Base-by-base conservation (phyloP, 1,284 basidiomycete genomes). In the Pascua sp. region DNA sequence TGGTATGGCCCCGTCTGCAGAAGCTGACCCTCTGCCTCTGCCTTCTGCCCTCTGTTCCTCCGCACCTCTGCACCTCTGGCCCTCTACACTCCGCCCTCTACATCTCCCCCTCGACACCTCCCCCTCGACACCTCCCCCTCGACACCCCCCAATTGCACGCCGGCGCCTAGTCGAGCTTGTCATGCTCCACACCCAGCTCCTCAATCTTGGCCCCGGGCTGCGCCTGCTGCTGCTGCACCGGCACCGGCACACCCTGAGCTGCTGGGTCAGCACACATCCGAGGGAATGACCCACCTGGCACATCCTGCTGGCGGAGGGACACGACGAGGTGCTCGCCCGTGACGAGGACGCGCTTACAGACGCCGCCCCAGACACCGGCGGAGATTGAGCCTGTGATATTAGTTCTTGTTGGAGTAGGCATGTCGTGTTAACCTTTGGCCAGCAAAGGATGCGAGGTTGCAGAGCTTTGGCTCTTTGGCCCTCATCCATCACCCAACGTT, bases 321-420 rank as follows among this genome's bases (percentile, higher is more conserved):
- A 83, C 86, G 59, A 86, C 84, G 10, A 87, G 80, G 40, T 84
- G 81, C 72, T 89, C 88, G 42, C 83, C 81, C 9, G 86, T 81
- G 60, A 83, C 81, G 60, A 94, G 81, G 16, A 90, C 87, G 52
- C 89, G 81, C 66, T 84, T 85, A 77, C 90, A 92, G 8, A 90
- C 87, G 83, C 93, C 89, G 66, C 90, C 88, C 91, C 92, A 96
- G 40, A 90, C 84, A 1, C 87, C 89, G 45, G 91, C 89, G 64
- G 89, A 90, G 60, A 96, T 86, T 13, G 90, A 88, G 16, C 91
- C 91, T 88, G 68, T 16, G 1, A 40, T 32, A 7, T 32, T 32
- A 32, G 24, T 32, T 3, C 4, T 3, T 32, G 24, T 7, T 32
- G 24, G 24, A 7, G 24, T n/a, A n/a, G n/a, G n/a, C n/a, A n/a